Evolutionary conservation across 768 basidiomycete genomes (phyloP), one percentile per base, ranked within the genome.

Genomic region (Boletus subcaerulescens): DNA sequence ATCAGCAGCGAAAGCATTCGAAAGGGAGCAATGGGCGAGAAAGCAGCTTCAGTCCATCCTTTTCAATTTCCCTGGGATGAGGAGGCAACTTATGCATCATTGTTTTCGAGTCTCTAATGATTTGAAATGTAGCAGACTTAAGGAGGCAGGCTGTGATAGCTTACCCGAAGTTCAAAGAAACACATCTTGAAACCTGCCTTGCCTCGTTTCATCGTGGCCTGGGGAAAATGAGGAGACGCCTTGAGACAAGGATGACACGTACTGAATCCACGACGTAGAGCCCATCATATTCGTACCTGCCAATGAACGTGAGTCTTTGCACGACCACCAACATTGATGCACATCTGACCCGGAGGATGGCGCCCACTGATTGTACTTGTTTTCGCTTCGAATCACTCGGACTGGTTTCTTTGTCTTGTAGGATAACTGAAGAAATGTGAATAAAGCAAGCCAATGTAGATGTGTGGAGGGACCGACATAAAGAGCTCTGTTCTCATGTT

Each of bases 301-400:
- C 29, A 31, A 40, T 17, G 0, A 40, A 26, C n/a, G 3, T 65
- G 24, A 56, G 48, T 44, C 18, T 1, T 36, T 26, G 29, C 13
- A 35, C 17, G 18, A 22, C 33, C 7, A 31, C 22, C 14, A 10
- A 45, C 9, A 18, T 31, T 11, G 15, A 7, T 13, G 17, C 1
- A 22, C 9, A 9, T 29, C 29, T 29, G 29, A 29, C 29, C 29
- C 29, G 7, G 29, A 29, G 29, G 17, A 0, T 0, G 69, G 69
- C 4, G 71, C 40, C 35, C 64, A 71, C 43, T 17, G 20, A 36
- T 41, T 67, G 2, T 11, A 3, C 0, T 32, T 10, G n/a, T 44
- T 60, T 31, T 22, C 59, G n/a, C 74, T 73, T n/a, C 76, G 66
- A 26, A 74, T 39, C 13, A 77, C 76, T 42, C 76, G 70, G 1